phyloP scores from a whole-genome alignment of 164 flowering plant species.

The Santalum album region DNA sequence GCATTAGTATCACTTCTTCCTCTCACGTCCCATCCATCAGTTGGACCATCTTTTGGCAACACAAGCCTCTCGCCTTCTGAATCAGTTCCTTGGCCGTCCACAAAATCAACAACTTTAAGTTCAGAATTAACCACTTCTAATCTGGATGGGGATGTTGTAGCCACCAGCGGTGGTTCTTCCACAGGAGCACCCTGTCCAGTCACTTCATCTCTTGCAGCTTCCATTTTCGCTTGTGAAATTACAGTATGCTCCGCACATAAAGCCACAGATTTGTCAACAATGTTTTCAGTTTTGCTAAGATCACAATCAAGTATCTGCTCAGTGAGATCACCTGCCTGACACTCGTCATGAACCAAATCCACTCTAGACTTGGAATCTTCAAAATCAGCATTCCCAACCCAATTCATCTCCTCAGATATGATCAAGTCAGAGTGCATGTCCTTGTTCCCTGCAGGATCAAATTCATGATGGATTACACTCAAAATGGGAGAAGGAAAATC shows the following conservation, averaged over 20 bases:
- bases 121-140: constrained; percentile 8
- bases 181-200: constrained; percentile 4
- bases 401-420: constrained; percentile 13
- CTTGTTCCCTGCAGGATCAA: constrained; percentile 15
- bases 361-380: constrained; percentile 13
- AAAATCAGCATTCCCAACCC: constrained; percentile 13
- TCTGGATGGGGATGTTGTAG: background rate
- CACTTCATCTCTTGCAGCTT: constrained; percentile 11
- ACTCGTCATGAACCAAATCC: constrained; percentile 8
- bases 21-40: constrained; percentile 1
- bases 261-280: constrained; percentile 3
- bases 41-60: constrained; percentile 1
- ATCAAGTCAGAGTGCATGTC: constrained; percentile 23
- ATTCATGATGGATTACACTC: constrained; percentile 16
- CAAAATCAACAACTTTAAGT: constrained; percentile 1
- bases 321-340: constrained; percentile 8
- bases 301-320: constrained; percentile 7
- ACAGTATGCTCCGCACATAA: constrained; percentile 5
- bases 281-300: constrained; percentile 8
- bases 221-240: constrained; percentile 3
- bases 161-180: background rate
- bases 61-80: constrained; percentile 2
- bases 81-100: constrained; percentile 8
- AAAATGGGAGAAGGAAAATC: constrained; percentile 24
- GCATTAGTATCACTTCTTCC: constrained; percentile 2